These are phyloP conservation scores for Staphylotrichum longicolle DNA, from an alignment of 495 filamentous ascomycete species.

Conservation along the genomic window DNA sequence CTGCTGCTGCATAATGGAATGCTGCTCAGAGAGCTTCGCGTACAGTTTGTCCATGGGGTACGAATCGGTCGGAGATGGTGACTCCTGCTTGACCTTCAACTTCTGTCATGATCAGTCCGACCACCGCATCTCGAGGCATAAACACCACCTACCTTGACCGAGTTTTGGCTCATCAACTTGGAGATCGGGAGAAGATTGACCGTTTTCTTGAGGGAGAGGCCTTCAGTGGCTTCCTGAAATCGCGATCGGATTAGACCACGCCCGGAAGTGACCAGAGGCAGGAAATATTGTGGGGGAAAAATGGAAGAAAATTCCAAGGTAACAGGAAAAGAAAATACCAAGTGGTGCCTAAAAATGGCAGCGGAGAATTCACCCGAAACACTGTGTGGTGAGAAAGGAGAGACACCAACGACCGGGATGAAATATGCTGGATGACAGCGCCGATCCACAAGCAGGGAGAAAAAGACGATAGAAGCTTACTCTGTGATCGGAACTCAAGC, in stretches of 20 bases:
- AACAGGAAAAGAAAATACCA: no score
- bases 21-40: constrained; percentile 67
- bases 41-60: constrained; percentile 60
- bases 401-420: no score
- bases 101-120: constrained; percentile 44
- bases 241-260: background rate
- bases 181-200: constrained; percentile 45
- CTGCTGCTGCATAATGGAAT: constrained; percentile 55
- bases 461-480: constrained; percentile 14
- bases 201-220: constrained; percentile 41
- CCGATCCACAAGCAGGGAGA: background rate
- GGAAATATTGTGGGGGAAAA: background rate
- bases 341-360: no score
- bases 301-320: no score
- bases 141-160: constrained; percentile 39
- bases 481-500: constrained; percentile 12
- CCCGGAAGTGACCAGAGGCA: no score
- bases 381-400: no score
- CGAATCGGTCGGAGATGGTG: constrained; percentile 33
- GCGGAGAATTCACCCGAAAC: no score
- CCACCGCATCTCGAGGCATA: background rate
- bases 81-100: constrained; percentile 49
- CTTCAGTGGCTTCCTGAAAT: constrained; percentile 15
- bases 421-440: no score
- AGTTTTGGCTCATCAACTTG: constrained; percentile 50